Conservation (phyloP, 768 basidiomycete species). For the Infundibulicybe gibba region DNA sequence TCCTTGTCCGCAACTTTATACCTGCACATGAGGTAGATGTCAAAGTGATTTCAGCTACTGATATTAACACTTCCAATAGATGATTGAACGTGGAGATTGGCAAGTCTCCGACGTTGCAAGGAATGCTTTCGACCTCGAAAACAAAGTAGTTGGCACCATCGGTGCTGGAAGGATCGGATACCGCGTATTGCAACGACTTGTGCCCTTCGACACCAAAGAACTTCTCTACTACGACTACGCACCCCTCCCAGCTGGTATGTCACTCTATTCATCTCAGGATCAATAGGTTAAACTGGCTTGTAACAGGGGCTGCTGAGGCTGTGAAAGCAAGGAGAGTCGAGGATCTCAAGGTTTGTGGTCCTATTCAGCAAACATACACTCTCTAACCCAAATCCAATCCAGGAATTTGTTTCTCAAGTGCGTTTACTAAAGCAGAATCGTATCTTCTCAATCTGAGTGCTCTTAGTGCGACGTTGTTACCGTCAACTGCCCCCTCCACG, state of each 20-base stretch:
- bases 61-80: slow-evolving; percentile 29
- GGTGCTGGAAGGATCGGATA: slow-evolving; percentile 82
- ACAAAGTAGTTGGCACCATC: slow-evolving; percentile 89
- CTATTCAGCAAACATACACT: neutral
- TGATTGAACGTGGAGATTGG: slow-evolving; percentile 87
- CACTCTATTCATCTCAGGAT: neutral
- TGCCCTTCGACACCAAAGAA: slow-evolving; percentile 87
- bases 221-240: slow-evolving; percentile 88
- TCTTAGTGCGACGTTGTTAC: slow-evolving; percentile 72
- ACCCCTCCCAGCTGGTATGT: slow-evolving; percentile 57
- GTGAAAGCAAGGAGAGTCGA: slow-evolving; percentile 74
- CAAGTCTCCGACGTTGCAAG: slow-evolving; percentile 80
- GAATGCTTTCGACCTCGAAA: slow-evolving; percentile 85
- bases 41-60: neutral
- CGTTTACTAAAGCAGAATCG: no score
- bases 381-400: neutral
- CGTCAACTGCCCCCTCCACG: slow-evolving; percentile 88
- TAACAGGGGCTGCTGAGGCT: slow-evolving; percentile 56
- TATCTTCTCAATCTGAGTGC: no score
- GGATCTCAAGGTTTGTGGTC: slow-evolving; percentile 60
- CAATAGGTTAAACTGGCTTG: neutral
- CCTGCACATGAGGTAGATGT: slow-evolving; percentile 76
- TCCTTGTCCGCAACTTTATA: slow-evolving; percentile 87
- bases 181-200: slow-evolving; percentile 75
- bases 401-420: slow-evolving; percentile 20